Base-by-base conservation (phyloP, 345 rosid species). In the Heritiera fomes region DNA sequence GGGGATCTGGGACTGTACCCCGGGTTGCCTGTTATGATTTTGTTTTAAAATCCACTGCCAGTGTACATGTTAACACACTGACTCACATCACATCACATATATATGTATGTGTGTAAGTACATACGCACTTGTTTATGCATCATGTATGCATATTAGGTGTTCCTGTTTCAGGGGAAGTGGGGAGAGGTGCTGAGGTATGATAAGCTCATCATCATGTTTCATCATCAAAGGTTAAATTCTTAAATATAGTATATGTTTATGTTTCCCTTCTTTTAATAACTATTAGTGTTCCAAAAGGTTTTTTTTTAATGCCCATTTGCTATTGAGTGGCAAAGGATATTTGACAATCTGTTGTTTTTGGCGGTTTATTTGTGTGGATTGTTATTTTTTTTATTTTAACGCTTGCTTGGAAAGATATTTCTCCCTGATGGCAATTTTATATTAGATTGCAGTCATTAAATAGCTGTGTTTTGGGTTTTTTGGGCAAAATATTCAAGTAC, bases 361-460 rank as follows among this genome's bases (percentile, higher is more conserved):
- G 41, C 30, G 40, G 74, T 49, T 70, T 23, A 70, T 47, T 69
- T 47, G 58, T 28, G 20, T 70, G 40, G 41, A 12, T 69, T 69
- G 5, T 46, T 46, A 53, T 43, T 45, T 53, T 13, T 13, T 69
- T 46, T 17, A 0, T 30, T 11, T 47, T 38, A 13, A n/a, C 47
- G 56, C 74, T 23, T 40, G n/a, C 47, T 69, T 47, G 4, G 56
- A 28, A 20, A 46, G 38, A 69, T 23, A n/a, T 43, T n/a, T 69
- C 73, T 47, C 7, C 17, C 47, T 28, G 38, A 46, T 69, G n/a
- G 18, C 2, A 2, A 70, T 70, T 70, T 11, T 69, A 2, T 46
- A 18, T 46, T 46, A 20, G 73, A 46, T 69, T 46, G 34, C 30
- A 15, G 12, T 28, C 38, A 45, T 69, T 45, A 46, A 46, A 46